Base-by-base conservation (phyloP, 768 basidiomycete genomes). In the Suillus plorans region DNA sequence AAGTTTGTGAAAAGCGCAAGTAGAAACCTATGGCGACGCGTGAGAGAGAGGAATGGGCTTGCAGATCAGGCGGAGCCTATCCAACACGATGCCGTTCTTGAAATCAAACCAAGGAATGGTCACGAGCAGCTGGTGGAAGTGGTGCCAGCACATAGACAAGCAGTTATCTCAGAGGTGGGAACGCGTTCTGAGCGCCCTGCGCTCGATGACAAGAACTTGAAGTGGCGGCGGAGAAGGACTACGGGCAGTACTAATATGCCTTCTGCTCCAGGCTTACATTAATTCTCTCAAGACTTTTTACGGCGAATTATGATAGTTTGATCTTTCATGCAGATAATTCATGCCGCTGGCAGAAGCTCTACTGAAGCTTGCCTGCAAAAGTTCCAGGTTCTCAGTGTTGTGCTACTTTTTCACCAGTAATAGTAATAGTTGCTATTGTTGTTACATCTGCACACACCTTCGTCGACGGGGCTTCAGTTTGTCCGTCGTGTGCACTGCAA, bases 1-100 rank as follows among this genome's bases (percentile, higher is more conserved):
- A 83, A 74, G 74, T 73, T 85, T 64, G 73, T 88, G 63, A 86
- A 83, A 72, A 84, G 72, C 41, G 80, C 84, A 20, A 57, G 71
- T 52, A 68, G 62, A 50, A 68, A 56, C 25, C 60, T 78, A 25
- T 87, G 85, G 86, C 80, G 74, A 70, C 82, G 78, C 71, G 74
- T 86, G 60, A 80, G 80, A 62, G 82, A 78, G 73, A 73, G 79
- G 57, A 70, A 71, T 57, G 71, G 52, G 7, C 50, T 42, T 5
- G 65, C n/a, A 25, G 64, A 52, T 20, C 64, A 68, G 41, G 69
- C 62, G 18, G 69, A 69, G 9, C 62, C 56, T 20, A 67, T 62
- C 61, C 50, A 63, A 14, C 41, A 31, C 47, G 63, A 66, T 41
- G 64, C 50, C 59, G 41, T 68, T 60, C 31, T 69, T 56, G 70